Base-by-base conservation (phyloP, 495 filamentous ascomycete genomes). In the Hypoxylon subgilvum region DNA sequence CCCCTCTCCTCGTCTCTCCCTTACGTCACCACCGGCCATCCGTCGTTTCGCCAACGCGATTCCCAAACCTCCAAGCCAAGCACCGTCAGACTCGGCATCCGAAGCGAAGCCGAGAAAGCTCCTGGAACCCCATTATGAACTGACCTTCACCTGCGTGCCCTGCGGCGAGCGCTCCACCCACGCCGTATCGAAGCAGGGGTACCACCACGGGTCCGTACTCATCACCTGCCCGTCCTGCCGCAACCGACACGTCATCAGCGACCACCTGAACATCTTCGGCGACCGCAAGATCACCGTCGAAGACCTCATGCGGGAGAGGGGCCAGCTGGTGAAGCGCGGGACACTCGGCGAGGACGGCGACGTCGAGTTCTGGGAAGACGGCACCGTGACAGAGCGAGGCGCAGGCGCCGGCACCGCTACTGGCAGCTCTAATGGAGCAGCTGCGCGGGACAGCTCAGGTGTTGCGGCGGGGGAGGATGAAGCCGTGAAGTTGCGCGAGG, bases 101-200 rank as follows among this genome's bases (percentile, higher is more conserved):
- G 42, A 67, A 25, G 16, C 57, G 6, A 56, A 60, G 41, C 16
- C 41, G 19, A 43, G 48, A 30, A 71, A 60, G 39, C 38, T 38
- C 9, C 35, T 54, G 38, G 81, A 87, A 52, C 89, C 91, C 13
- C 80, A 86, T 30, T 98, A 97, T 75, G 77, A 88, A 41, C 77
- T 97, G 19, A 86, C 83, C 8, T 96, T 99, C 69, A 99, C 95
- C 56, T 99, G 94, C 82, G 86, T 85, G 49, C 91, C 91, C 17
- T 99, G 94, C 77, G 71, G 70, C 7, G 66, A 79, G 4, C 86
- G 95, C 22, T 92, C 89, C 4, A 74, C 81, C 2, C 94, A 97
- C 69, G 77, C 72, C 7, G 77, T 99, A 52, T 88, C 88, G 17
- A 96, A 97, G 73, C 94, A 96, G 57, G 94, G 89, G 10, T 99